A percentile compares a stretch with the other conserved stretches of the same genome.
Conservation (phyloP, 768 basidiomycete species). For the Mycena amicta region DNA sequence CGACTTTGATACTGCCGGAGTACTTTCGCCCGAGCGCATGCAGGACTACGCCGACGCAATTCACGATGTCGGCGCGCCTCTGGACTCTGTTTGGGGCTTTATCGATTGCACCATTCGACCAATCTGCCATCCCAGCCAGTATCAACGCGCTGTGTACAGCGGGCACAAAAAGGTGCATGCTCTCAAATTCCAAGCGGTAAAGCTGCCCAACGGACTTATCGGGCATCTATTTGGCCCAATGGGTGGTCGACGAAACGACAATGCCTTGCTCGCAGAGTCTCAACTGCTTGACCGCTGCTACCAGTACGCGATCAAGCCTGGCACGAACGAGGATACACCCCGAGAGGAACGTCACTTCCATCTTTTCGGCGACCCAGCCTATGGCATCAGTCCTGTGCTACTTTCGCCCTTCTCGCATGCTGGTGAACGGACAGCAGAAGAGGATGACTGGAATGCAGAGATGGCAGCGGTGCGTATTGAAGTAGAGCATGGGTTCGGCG, state of each 20-base stretch:
- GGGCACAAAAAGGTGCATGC: constrained; percentile 32
- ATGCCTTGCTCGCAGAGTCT: constrained; percentile 16
- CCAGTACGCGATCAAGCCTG: constrained; percentile 5
- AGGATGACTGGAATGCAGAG: constrained; percentile 27
- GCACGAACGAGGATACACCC: constrained; percentile 6
- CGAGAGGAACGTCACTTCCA: constrained; percentile 12
- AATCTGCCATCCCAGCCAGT: constrained; percentile 15
- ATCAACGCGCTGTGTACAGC: constrained; percentile 10
- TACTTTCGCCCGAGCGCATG: constrained; percentile 15
- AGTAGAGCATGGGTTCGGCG: constrained; percentile 33
- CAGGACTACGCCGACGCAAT: constrained; percentile 21
- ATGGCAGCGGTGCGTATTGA: constrained; percentile 26
- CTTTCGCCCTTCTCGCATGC: constrained; percentile 21
- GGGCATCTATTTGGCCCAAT: constrained; percentile 29
- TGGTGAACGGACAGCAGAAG: constrained; percentile 20
- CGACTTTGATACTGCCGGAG: constrained; percentile 13
- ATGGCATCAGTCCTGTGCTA: constrained; percentile 18
- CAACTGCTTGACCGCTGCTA: constrained; percentile 7
- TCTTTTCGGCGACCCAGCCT: constrained; percentile 29
- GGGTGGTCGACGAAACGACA: constrained; percentile 23
- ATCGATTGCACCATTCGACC: constrained; percentile 27
- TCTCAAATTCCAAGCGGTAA: constrained; percentile 31
- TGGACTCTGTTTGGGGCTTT: constrained; percentile 20
- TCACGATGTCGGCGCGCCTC: constrained; percentile 14
- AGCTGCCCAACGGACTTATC: constrained; percentile 28